Evolutionary conservation across 257 asterid species (phyloP).

Genomic region (Plantago ovata): DNA sequence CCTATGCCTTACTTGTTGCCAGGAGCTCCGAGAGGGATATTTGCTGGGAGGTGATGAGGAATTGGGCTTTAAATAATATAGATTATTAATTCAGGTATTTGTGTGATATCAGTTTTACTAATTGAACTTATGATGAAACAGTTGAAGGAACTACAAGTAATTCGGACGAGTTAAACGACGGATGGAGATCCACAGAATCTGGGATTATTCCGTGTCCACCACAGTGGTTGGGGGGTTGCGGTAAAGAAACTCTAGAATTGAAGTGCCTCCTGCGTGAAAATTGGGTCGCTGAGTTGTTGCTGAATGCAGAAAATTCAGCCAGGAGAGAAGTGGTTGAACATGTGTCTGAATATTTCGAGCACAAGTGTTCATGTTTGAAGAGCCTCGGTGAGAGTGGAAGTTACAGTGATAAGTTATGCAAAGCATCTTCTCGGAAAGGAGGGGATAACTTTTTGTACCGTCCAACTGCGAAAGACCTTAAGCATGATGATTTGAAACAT

Average conservation of each 20-base stretch:
- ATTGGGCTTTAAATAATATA: conserved; percentile 22
- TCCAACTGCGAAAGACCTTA: conserved; percentile 58
- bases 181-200: conserved; percentile 44
- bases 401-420: conserved; percentile 27
- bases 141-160: conserved; percentile 19
- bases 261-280: conserved; percentile 33
- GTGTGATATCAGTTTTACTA: conserved; percentile 34
- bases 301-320: conserved; percentile 38
- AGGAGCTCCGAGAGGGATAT: conserved; percentile 61
- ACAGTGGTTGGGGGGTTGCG: conserved; percentile 48
- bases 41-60: conserved; percentile 43
- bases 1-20: conserved; percentile 77
- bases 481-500: conserved; percentile 53
- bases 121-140: conserved; percentile 13
- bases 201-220: conserved; percentile 67
- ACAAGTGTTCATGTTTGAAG: conserved; percentile 42
- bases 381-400: conserved; percentile 18
- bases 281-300: conserved; percentile 42
- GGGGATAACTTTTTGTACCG: conserved; percentile 60
- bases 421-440: conserved; percentile 56
- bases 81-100: conserved; percentile 40
- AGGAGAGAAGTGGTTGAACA: conserved; percentile 20
- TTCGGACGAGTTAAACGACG: conserved; percentile 19
- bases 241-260: conserved; percentile 48
- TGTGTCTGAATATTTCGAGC: conserved; percentile 18